A percentile compares a stretch with the other conserved stretches of the same genome.
Conservation (phyloP, 2,329 filamentous ascomycete genomes). For the Aspergillus hiratsukae region DNA sequence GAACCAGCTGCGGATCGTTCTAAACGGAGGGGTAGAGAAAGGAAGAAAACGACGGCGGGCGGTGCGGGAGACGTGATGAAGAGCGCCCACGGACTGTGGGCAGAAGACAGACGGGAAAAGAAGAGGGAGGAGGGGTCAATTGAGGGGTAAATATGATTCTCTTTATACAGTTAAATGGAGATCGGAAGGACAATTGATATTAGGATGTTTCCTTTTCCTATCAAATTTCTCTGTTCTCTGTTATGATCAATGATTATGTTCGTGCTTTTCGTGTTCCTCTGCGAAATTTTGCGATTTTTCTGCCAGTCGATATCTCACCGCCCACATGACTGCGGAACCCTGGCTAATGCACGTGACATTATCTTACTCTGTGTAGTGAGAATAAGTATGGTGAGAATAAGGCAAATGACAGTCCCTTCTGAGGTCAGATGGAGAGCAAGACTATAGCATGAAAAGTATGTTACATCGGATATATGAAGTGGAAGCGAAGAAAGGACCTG, state of each 20-base stretch:
- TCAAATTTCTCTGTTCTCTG: not conserved
- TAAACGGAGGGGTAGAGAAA: slow-evolving; percentile 52
- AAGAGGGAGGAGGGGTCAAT: not conserved
- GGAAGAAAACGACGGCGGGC: slow-evolving; percentile 41
- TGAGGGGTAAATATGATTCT: not conserved
- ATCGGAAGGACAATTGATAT: not conserved
- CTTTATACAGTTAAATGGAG: not conserved
- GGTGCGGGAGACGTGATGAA: slow-evolving; percentile 28
- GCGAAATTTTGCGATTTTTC: slow-evolving; percentile 15
- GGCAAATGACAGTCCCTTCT: not conserved
- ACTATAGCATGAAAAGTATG: slow-evolving; percentile 5
- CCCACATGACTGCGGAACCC: slow-evolving; percentile 23
- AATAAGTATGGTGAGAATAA: too few relatives aligned
- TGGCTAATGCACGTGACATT: slow-evolving; percentile 3
- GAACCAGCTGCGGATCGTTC: slow-evolving; percentile 61
- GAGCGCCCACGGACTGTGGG: slow-evolving; percentile 21
- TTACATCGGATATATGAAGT: not conserved
- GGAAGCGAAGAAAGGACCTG: slow-evolving; percentile 3
- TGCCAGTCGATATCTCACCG: slow-evolving; percentile 19
- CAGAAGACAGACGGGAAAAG: slow-evolving; percentile 7
- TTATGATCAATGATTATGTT: not conserved
- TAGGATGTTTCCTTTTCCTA: not conserved
- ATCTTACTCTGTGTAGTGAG: not conserved
- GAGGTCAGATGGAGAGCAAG: not conserved
- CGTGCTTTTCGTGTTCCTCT: slow-evolving; percentile 7